phyloP scores from a whole-genome alignment of 2,329 filamentous ascomycete genomes.

The Cladophialophora immunda region DNA sequence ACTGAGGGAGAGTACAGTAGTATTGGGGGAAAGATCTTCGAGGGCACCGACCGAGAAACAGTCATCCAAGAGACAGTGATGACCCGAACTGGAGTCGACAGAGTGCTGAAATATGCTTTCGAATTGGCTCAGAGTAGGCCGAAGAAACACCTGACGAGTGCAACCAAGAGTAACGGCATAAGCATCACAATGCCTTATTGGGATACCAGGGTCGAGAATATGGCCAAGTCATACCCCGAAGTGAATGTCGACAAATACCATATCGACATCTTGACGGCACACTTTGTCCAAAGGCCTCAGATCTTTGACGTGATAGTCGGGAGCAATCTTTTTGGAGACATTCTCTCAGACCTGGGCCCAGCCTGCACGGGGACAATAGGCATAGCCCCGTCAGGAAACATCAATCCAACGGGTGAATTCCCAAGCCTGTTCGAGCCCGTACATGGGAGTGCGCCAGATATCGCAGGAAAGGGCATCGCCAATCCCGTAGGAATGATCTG shows the following conservation, averaged over 20 bases:
- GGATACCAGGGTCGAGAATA: slow-evolving; percentile 61
- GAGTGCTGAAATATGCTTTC: slow-evolving; percentile 96
- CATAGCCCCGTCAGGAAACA: slow-evolving; percentile 90
- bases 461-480: slow-evolving; percentile 92
- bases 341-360: slow-evolving; percentile 89
- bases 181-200: slow-evolving; percentile 81
- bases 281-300: slow-evolving; percentile 94
- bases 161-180: slow-evolving; percentile 99
- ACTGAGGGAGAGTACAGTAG: slow-evolving; percentile 99
- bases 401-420: slow-evolving; percentile 77
- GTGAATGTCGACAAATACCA: slow-evolving; percentile 98
- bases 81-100: slow-evolving; percentile 88
- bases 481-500: slow-evolving; percentile 97
- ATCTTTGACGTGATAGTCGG: slow-evolving; percentile 87
- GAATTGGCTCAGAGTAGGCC: slow-evolving; percentile 93
- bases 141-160: slow-evolving; percentile 98
- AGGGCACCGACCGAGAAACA: slow-evolving; percentile 70
- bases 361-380: slow-evolving; percentile 91
- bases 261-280: slow-evolving; percentile 98
- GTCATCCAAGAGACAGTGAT: slow-evolving; percentile 97
- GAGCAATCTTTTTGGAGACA: slow-evolving; percentile 91
- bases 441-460: slow-evolving; percentile 95
- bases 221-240: slow-evolving; percentile 91
- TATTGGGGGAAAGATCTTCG: slow-evolving; percentile 60
- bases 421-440: slow-evolving; percentile 83